phyloP scores from a whole-genome alignment of 148 eudicot genomes.

The Pouteria glomerata region DNA sequence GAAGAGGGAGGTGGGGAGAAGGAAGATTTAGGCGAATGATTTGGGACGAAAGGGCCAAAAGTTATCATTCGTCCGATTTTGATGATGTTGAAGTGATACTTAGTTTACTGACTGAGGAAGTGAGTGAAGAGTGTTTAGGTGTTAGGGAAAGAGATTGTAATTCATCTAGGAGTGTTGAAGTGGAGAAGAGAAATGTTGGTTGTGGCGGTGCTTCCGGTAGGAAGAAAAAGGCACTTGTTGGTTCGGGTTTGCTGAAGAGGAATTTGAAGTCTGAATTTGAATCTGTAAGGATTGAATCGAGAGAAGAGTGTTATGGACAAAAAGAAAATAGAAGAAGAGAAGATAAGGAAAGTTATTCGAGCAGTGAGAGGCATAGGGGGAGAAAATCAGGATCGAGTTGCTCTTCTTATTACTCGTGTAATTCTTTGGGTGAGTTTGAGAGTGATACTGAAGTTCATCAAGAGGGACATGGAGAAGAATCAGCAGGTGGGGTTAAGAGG shows the following conservation, averaged over 20 bases:
- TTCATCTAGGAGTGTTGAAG: conserved; percentile 22
- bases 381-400: conserved; percentile 50
- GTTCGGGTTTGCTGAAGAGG: conserved; percentile 18
- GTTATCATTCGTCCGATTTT: conserved; percentile 7
- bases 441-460: conserved; percentile 39
- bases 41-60: conserved; percentile 24
- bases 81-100: conserved; percentile 69
- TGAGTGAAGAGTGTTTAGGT: conserved; percentile 35
- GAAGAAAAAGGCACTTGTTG: conserved; percentile 24
- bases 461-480: conserved; percentile 38
- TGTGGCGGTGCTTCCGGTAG: conserved; percentile 14
- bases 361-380: conserved; percentile 30
- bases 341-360: conserved; percentile 22
- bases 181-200: conserved; percentile 27
- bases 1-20: conserved; percentile 24
- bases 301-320: conserved; percentile 29
- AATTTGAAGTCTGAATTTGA: conserved; percentile 23
- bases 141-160: conserved; percentile 33
- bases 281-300: conserved; percentile 16
- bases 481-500: conserved; percentile 16
- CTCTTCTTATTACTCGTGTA: conserved; percentile 58
- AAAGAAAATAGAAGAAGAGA: conserved; percentile 22
- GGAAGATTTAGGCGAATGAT: conserved; percentile 30
- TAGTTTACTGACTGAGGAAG: conserved; percentile 67
- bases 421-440: conserved; percentile 45